phyloP scores from a whole-genome alignment of 306 rosid genomes.

The Myrica gale region DNA sequence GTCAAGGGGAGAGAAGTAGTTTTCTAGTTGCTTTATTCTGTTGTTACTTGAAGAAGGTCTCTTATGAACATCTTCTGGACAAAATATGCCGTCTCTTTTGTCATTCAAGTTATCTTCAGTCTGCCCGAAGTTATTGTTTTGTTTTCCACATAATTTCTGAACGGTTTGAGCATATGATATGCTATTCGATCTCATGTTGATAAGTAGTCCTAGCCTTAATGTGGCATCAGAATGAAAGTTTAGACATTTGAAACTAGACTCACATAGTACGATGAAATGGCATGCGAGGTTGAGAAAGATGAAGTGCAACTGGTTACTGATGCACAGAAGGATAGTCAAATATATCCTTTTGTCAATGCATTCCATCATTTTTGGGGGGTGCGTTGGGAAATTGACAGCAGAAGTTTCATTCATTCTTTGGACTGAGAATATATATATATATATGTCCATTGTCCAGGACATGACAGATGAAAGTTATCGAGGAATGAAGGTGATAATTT shows the following conservation, averaged over 20 bases:
- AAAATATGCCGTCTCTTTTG: background rate
- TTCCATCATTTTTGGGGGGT: too few species aligned
- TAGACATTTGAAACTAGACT: background rate
- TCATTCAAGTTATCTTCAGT: background rate
- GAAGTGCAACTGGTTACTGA: background rate
- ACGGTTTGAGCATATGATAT: background rate
- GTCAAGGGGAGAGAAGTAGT: background rate
- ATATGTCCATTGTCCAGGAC: background rate
- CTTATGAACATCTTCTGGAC: background rate
- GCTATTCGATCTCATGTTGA: background rate
- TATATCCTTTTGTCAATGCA: too few species aligned
- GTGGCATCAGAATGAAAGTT: slow-evolving; percentile 1
- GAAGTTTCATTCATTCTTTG: background rate
- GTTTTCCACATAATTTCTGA: background rate
- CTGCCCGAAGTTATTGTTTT: background rate
- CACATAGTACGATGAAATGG: background rate
- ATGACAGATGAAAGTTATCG: background rate
- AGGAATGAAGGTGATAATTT: background rate
- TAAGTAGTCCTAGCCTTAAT: background rate
- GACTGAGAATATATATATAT: background rate
- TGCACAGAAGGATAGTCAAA: too few species aligned
- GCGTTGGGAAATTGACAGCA: background rate
- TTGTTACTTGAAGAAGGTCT: background rate
- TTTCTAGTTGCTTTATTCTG: background rate
- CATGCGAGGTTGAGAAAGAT: background rate